Evolutionary conservation across 768 basidiomycete genomes (phyloP), one percentile per base, ranked within the genome.

Genomic region (Astraeus odoratus): DNA sequence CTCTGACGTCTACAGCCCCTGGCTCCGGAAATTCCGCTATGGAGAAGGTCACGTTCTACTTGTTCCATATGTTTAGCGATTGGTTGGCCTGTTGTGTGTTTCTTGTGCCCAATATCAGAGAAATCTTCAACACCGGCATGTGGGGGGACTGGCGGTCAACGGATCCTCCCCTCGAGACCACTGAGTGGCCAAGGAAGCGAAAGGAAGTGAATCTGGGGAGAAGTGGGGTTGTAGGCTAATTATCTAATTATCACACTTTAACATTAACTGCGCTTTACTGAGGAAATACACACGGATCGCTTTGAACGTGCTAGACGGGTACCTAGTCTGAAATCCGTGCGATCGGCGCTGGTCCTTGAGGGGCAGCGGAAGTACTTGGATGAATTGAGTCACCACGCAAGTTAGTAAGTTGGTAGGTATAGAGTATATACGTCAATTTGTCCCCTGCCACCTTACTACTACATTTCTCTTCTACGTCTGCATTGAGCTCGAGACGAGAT

Each of bases 11-110:
- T 0, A 47, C 24, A 5, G 58, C 51, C 9, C 61, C 66, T 13
- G 54, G 54, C 15, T 57, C 65, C 0, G 56, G 66, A n/a, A 69
- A 71, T 50, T 63, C 59, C 12, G 41, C 56, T 2, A 42, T 42
- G 12, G 66, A 61, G 19, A 74, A 74, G 54, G 63, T 63, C 1
- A 47, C 53, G 0, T 74, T 75, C 51, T 75, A 75, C 47, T 50
- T 73, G 10, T 67, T 72, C 44, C 72, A 74, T 42, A 58, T 67
- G n/a, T 51, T 73, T 3, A 72, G 71, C 2, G 73, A 74, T 48
- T 73, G 70, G 69, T 29, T 70, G 19, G 57, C 61, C 7, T 59
- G 49, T 33, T 44, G 50, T 8, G 40, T 65, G 16, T 42, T 71
- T 16, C 54, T 70, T 26, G 50, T 51, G 34, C 43, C 57, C 26